A percentile compares a stretch with the other conserved stretches of the same genome.
Evolutionary conservation across 2,329 filamentous ascomycete species (phyloP).

Genomic region (Cladosporium sp.): DNA sequence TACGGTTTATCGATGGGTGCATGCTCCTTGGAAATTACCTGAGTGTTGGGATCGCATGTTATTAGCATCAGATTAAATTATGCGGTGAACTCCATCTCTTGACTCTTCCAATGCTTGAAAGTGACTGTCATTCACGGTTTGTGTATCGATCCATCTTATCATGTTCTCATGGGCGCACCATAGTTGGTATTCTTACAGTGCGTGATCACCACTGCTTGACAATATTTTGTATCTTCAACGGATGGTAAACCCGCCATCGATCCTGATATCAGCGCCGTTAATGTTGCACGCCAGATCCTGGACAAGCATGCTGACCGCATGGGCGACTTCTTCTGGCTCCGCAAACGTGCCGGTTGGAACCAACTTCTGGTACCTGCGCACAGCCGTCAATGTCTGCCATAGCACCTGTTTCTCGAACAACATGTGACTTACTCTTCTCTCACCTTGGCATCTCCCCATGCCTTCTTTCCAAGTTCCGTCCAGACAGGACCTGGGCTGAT

Average conservation of each 20-base stretch:
- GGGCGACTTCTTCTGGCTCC: conserved; percentile 58
- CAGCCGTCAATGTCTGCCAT: neutral
- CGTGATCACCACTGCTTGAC: too few species aligned
- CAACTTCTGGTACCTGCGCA: conserved; percentile 23
- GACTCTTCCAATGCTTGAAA: neutral
- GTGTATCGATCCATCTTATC: neutral
- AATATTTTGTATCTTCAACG: conserved; percentile 7
- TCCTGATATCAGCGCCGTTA: conserved; percentile 41
- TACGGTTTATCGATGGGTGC: neutral
- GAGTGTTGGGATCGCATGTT: neutral
- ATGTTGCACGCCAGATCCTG: conserved; percentile 38
- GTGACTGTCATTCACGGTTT: neutral
- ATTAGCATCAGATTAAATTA: neutral
- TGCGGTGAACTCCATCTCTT: neutral
- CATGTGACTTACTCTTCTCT: conserved; percentile 23
- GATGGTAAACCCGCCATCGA: conserved; percentile 37
- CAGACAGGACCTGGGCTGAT: conserved; percentile 50
- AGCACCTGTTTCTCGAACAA: fast-evolving
- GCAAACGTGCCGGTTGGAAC: conserved; percentile 35
- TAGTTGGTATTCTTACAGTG: neutral
- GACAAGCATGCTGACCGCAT: conserved; percentile 60
- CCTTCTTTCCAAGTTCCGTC: conserved; percentile 47
- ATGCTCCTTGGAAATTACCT: neutral
- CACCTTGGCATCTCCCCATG: conserved; percentile 32
- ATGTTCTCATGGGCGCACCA: neutral